A percentile compares a stretch with the other conserved stretches of the same genome.
Evolutionary conservation across 2,329 filamentous ascomycete genomes (phyloP).

Genomic region (Dactylellina sp.): DNA sequence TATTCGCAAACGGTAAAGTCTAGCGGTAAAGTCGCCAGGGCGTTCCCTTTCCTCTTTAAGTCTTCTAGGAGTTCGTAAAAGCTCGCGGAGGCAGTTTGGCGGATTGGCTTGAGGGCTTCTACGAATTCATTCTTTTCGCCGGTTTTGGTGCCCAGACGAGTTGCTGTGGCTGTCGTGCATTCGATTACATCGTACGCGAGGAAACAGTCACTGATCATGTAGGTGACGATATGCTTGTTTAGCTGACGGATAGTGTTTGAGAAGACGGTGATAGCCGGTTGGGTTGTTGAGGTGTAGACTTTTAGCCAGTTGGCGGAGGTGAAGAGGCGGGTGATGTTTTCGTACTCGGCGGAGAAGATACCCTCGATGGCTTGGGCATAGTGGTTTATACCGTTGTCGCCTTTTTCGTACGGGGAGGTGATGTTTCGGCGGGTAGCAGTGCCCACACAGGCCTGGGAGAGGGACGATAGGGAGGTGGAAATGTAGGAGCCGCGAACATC

Average conservation of each 20-base stretch:
- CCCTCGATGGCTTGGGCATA: constrained; percentile 90
- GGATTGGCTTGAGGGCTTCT: constrained; percentile 86
- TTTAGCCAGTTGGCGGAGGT: constrained; percentile 83
- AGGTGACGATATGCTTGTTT: constrained; percentile 86
- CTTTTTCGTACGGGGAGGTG: constrained; percentile 79
- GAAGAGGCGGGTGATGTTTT: constrained; percentile 89
- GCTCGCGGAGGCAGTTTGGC: constrained; percentile 90
- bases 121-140: constrained; percentile 86
- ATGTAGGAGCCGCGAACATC: constrained; percentile 89
- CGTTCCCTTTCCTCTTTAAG: constrained; percentile 76
- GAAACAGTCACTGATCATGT: constrained; percentile 90
- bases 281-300: constrained; percentile 82
- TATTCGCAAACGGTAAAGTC: constrained; percentile 84
- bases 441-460: constrained; percentile 86
- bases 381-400: constrained; percentile 89
- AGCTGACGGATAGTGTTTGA: constrained; percentile 87
- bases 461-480: constrained; percentile 81
- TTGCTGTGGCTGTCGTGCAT: constrained; percentile 82
- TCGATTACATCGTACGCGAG: constrained; percentile 95
- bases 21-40: constrained; percentile 75
- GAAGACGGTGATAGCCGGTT: constrained; percentile 81
- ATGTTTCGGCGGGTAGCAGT: constrained; percentile 77
- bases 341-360: constrained; percentile 87
- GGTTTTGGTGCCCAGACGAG: constrained; percentile 81
- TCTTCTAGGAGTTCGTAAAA: constrained; percentile 86